phyloP scores from a whole-genome alignment of 1,284 basidiomycete genomes.

The Ceratobasidium sp. region DNA sequence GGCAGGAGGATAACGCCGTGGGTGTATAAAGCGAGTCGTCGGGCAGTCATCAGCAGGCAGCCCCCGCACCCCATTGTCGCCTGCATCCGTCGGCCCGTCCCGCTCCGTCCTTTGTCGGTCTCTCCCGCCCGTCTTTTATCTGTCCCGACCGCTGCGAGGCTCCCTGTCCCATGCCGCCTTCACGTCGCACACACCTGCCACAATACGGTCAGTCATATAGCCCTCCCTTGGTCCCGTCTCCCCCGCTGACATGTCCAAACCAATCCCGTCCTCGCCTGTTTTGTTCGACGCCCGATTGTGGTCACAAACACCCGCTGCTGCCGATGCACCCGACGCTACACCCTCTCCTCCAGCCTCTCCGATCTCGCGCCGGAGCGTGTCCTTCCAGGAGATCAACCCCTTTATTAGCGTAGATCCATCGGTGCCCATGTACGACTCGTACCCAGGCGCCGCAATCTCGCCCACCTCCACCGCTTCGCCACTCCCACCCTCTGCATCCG shows the following conservation, averaged over 20 bases:
- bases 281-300: slow-evolving; percentile 34
- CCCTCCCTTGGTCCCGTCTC: slow-evolving; percentile 7
- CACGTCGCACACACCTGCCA: slow-evolving; percentile 32
- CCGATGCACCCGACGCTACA: not conserved
- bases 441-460: slow-evolving; percentile 6
- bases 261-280: slow-evolving; percentile 23
- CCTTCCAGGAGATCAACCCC: slow-evolving; percentile 30
- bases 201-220: slow-evolving; percentile 34
- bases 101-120: slow-evolving; percentile 20
- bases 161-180: slow-evolving; percentile 34
- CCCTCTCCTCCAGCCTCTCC: slow-evolving; percentile 28
- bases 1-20: not conserved
- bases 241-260: slow-evolving; percentile 12
- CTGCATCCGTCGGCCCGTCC: slow-evolving; percentile 30
- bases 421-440: not conserved
- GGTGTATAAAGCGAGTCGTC: slow-evolving; percentile 16
- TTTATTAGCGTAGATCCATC: slow-evolving; percentile 31
- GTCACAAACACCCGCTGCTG: not conserved
- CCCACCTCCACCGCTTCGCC: slow-evolving; percentile 24
- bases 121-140: not conserved
- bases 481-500: not conserved
- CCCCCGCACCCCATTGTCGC: slow-evolving; percentile 38
- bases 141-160: not conserved
- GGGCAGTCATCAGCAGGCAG: slow-evolving; percentile 31
- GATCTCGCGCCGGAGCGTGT: slow-evolving; percentile 13